Evolutionary conservation across 805 yeast species (phyloP).

Genomic region (Wickerhamomyces subpelliculosus): DNA sequence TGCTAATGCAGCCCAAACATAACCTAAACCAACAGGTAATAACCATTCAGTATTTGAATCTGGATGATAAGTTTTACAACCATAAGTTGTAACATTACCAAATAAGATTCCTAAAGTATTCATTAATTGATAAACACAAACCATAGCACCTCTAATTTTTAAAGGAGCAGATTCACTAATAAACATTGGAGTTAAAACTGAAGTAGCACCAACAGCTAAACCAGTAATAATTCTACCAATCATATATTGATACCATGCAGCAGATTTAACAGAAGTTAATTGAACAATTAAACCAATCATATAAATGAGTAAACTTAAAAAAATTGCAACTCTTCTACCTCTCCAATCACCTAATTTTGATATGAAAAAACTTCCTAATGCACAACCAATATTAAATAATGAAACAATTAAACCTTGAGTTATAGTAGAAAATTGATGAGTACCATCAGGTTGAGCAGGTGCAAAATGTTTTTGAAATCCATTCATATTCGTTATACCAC

Average conservation of each 20-base stretch:
- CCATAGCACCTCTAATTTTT: slow-evolving; percentile 62
- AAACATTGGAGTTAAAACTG: slow-evolving; percentile 71
- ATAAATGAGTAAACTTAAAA: slow-evolving; percentile 47
- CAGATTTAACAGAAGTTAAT: slow-evolving; percentile 36
- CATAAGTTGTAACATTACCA: slow-evolving; percentile 63
- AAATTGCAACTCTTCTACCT: slow-evolving; percentile 56
- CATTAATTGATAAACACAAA: slow-evolving; percentile 62
- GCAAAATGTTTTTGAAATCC: slow-evolving; percentile 52
- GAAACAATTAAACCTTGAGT: slow-evolving; percentile 48
- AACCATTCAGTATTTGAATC: slow-evolving; percentile 63
- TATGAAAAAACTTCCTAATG: slow-evolving; percentile 56
- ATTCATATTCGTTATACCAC: slow-evolving; percentile 60
- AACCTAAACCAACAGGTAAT: slow-evolving; percentile 51
- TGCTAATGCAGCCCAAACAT: slow-evolving; percentile 29
- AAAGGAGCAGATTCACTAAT: slow-evolving; percentile 66
- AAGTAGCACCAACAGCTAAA: slow-evolving; percentile 67
- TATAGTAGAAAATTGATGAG: slow-evolving; percentile 32
- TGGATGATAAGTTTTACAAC: slow-evolving; percentile 32
- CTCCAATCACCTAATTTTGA: slow-evolving; percentile 49
- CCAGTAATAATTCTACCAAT: slow-evolving; percentile 67
- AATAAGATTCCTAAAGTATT: slow-evolving; percentile 66
- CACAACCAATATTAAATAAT: slow-evolving; percentile 63
- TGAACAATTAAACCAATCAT: slow-evolving; percentile 57
- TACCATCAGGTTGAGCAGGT: slow-evolving; percentile 30
- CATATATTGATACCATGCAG: slow-evolving; percentile 55